Conservation (phyloP, 805 yeast genomes). For the Trichomonascus vanleenenianus region DNA sequence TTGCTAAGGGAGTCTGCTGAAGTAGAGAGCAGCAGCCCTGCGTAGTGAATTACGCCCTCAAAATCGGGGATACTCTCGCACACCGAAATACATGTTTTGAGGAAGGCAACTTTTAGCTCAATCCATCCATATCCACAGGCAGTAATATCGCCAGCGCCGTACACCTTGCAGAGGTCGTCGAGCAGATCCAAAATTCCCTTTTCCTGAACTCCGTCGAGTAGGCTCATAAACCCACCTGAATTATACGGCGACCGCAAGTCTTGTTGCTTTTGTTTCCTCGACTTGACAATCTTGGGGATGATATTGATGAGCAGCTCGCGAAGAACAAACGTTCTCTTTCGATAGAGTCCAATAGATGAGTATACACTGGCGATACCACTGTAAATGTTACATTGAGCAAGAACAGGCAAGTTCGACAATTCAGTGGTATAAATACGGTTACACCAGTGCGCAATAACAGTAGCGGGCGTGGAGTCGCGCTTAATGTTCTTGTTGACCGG, state of each 20-base stretch:
- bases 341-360: slow-evolving; percentile 46
- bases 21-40: slow-evolving; percentile 47
- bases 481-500: slow-evolving; percentile 22
- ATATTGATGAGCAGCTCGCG: slow-evolving; percentile 51
- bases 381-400: slow-evolving; percentile 55
- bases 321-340: slow-evolving; percentile 66
- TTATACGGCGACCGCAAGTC: background rate
- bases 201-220: slow-evolving; percentile 10
- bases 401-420: slow-evolving; percentile 37
- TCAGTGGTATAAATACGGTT: slow-evolving; percentile 39
- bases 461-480: slow-evolving; percentile 20
- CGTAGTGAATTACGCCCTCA: slow-evolving; percentile 37
- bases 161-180: slow-evolving; percentile 42
- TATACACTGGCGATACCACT: slow-evolving; percentile 60
- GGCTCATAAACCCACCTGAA: background rate
- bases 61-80: slow-evolving; percentile 45
- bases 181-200: slow-evolving; percentile 37
- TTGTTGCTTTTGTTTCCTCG: slow-evolving; percentile 4
- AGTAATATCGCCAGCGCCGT: slow-evolving; percentile 40
- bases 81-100: slow-evolving; percentile 45
- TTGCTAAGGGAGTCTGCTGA: slow-evolving; percentile 46
- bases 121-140: slow-evolving; percentile 42
- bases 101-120: slow-evolving; percentile 46
- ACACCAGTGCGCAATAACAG: slow-evolving; percentile 44
- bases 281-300: slow-evolving; percentile 13